Evolutionary conservation across 306 rosid species (phyloP), one percentile per base, ranked within the genome.

Genomic region (Urtica urens): DNA sequence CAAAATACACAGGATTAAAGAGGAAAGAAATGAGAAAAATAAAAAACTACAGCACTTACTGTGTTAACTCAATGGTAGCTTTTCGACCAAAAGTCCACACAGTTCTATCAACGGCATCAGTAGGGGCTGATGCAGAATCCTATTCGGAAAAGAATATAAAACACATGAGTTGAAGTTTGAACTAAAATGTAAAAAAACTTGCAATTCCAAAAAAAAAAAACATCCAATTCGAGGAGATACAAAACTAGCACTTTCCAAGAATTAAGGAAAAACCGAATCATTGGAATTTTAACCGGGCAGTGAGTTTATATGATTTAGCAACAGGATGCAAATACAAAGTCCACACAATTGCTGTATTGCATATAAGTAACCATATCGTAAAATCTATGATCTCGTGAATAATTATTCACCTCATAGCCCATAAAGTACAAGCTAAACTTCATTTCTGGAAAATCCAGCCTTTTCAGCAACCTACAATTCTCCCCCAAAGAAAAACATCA

Each of bases 31-130:
- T 30, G 0, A 24, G 25, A 21, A 21, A 26, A 16, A 5, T 1
- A 1, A 34, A 31, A 11, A 40, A 51, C 25, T 38, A 31, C 20
- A 28, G 15, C 50, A 53, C 84, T 66, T 73, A 90, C 99, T 90
- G 94, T 64, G 95, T 81, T 65, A 85, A 55, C 75, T 90, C 99
- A 64, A 84, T 72, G 44, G 94, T 90, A 68, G 94, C 99, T 60
- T 77, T 79, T 64, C 63, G 82, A 64, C 92, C 64, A 70, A 85
- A 79, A 48, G 99, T 80, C 95, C 99, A 90, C 38, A 79, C 87
- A 8, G 87, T 79, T 77, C 82, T 81, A 51, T 79, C 92, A 57
- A 71, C 70, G 1, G 94, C 18, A 48, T 73, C 63, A 34, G 63
- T 62, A 18, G 94, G 99, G 31, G 85, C 95, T 38, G 66, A 56